These are phyloP conservation scores for Colletotrichum cuscutae DNA, from an alignment of 2,329 filamentous ascomycete genomes.

Conservation along the genomic window DNA sequence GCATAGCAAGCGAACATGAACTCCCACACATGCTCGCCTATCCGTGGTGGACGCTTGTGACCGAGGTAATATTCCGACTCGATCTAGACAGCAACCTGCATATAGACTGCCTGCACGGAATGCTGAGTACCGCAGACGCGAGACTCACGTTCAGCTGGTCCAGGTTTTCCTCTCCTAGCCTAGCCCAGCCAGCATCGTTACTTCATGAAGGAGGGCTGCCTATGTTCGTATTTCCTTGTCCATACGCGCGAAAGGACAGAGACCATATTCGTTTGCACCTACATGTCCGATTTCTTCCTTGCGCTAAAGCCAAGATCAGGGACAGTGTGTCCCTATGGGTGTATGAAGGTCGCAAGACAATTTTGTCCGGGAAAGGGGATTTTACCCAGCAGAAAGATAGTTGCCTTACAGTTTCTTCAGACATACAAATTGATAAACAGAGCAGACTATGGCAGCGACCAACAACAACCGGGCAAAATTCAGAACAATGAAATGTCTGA, in stretches of 20 bases:
- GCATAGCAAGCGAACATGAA: conserved; percentile 1
- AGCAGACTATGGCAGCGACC: not conserved
- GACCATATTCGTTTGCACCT: not conserved
- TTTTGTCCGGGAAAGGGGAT: not conserved
- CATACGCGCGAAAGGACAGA: not conserved
- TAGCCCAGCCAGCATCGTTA: not conserved
- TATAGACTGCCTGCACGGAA: not conserved
- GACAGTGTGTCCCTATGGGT: not conserved
- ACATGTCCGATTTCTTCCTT: not conserved
- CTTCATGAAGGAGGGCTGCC: not conserved
- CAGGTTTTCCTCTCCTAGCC: not conserved
- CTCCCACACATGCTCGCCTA: not conserved
- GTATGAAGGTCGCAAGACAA: not conserved
- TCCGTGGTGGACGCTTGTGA: not conserved
- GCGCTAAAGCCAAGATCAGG: not conserved
- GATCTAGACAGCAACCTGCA: not conserved
- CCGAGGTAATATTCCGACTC: not conserved
- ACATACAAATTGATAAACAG: not conserved
- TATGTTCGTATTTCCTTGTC: not conserved
- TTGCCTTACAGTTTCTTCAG: not conserved
- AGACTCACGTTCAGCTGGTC: not conserved
- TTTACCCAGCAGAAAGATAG: not conserved
- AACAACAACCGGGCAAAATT: not conserved
- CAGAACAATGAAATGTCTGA: not conserved
- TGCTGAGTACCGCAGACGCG: not conserved